Evolutionary conservation across 164 flowering plant species (phyloP).

Genomic region (Cinnamomum micranthum): DNA sequence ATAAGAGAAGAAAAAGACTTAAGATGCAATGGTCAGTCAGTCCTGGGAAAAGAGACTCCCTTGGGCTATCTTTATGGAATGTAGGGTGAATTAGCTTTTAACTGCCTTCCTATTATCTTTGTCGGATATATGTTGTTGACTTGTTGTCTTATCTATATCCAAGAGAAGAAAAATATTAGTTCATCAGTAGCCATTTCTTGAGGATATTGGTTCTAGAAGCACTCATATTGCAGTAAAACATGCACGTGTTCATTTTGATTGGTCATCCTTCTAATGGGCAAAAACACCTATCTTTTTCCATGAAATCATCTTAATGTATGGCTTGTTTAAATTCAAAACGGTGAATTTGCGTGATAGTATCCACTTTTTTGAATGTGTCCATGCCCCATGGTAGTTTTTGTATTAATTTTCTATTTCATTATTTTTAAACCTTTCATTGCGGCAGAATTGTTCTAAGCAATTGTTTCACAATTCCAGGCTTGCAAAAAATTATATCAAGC

Average conservation of each 20-base stretch:
- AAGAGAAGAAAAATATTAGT: not conserved
- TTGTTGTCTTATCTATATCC: not conserved
- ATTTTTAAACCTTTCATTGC: not conserved
- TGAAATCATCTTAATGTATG: not conserved
- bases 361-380: not conserved
- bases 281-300: not conserved
- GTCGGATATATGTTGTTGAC: too few species aligned
- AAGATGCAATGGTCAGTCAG: too few species aligned
- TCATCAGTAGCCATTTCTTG: not conserved
- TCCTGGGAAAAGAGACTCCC: too few species aligned
- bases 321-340: not conserved
- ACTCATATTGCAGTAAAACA: not conserved
- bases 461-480: constrained; percentile 40
- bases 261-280: not conserved
- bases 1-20: too few species aligned
- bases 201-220: not conserved
- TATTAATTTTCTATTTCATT: not conserved
- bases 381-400: too few species aligned
- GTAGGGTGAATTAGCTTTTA: too few species aligned
- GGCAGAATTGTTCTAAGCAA: not conserved
- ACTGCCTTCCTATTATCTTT: too few species aligned
- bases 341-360: not conserved
- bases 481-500: constrained; percentile 69
- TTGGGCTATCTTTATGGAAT: not conserved
- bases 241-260: not conserved